Conservation (phyloP, 257 asterid species). For the Ballota nigra region DNA sequence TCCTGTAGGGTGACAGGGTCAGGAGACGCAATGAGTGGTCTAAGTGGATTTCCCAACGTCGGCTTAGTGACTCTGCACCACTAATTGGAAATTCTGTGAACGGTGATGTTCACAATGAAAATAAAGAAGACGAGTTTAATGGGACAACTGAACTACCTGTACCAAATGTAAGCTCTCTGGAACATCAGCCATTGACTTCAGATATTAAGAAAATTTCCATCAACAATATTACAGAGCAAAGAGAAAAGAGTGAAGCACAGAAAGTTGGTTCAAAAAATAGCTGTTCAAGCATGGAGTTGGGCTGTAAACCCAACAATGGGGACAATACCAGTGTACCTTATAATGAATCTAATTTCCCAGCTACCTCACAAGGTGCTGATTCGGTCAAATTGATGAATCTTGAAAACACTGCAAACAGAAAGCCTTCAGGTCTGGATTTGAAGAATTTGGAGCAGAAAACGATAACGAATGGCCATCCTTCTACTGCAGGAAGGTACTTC, state of each 20-base stretch:
- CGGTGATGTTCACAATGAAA: conserved; percentile 35
- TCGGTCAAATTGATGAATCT: conserved; percentile 15
- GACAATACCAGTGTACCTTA: conserved; percentile 16
- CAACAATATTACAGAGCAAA: conserved; percentile 29
- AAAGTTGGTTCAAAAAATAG: conserved; percentile 23
- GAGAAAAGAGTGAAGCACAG: conserved; percentile 23
- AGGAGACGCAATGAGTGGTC: conserved; percentile 91
- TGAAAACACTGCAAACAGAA: conserved; percentile 24
- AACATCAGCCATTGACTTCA: conserved; percentile 23
- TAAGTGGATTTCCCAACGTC: conserved; percentile 55
- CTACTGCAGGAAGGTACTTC: conserved; percentile 55
- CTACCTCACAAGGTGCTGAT: conserved; percentile 25
- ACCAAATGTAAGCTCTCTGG: conserved; percentile 29
- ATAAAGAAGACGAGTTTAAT: conserved; percentile 28
- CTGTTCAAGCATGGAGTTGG: conserved; percentile 26
- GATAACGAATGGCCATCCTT: conserved; percentile 28
- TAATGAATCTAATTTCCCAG: conserved; percentile 26
- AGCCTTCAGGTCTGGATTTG: conserved; percentile 28
- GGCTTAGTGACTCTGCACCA: conserved; percentile 34
- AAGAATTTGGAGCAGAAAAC: conserved; percentile 46
- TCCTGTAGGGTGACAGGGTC: conserved; percentile 67
- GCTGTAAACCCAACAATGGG: conserved; percentile 18
- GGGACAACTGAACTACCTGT: conserved; percentile 23
- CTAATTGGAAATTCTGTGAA: conserved; percentile 23
- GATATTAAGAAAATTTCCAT: conserved; percentile 20